Conservation (phyloP, 805 yeast species). For the Candida mattraensis region DNA sequence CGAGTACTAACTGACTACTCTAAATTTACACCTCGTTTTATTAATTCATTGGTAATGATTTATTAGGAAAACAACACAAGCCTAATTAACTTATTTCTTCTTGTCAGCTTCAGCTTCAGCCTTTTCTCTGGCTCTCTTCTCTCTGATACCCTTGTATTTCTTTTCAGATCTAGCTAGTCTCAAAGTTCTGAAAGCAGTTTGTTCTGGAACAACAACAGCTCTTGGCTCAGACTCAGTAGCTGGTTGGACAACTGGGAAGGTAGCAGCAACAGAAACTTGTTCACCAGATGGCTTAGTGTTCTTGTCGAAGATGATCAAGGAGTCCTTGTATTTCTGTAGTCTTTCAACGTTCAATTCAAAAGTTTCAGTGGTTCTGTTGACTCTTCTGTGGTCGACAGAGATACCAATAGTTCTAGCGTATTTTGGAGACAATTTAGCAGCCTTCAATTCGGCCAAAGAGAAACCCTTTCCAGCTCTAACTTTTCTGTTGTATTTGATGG, state of each 20-base stretch:
- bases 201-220: constrained; percentile 76
- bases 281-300: constrained; percentile 74
- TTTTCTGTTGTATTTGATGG: constrained; percentile 98
- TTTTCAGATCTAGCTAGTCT: constrained; percentile 94
- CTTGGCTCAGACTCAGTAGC: constrained; percentile 74
- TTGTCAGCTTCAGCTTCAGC: constrained; percentile 99
- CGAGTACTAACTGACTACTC: too few relatives aligned
- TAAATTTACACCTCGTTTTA: neutral
- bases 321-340: constrained; percentile 93
- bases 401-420: constrained; percentile 98
- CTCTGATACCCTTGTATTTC: constrained; percentile 94
- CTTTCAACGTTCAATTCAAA: constrained; percentile 94
- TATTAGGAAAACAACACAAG: too few relatives aligned
- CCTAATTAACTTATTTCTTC: constrained; percentile 78
- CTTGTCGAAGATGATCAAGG: constrained; percentile 95
- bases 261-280: constrained; percentile 71
- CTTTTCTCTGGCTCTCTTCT: constrained; percentile 93
- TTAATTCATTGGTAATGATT: too few relatives aligned
- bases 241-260: constrained; percentile 91
- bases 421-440: constrained; percentile 90
- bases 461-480: constrained; percentile 99
- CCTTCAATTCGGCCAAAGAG: constrained; percentile 96
- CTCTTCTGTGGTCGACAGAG: constrained; percentile 99
- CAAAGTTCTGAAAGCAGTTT: constrained; percentile 88
- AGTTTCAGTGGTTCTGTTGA: constrained; percentile 95